Evolutionary conservation across 2,329 filamentous ascomycete species (phyloP), one percentile per base, ranked within the genome.

Genomic region (Aspergillus hiratsukae): DNA sequence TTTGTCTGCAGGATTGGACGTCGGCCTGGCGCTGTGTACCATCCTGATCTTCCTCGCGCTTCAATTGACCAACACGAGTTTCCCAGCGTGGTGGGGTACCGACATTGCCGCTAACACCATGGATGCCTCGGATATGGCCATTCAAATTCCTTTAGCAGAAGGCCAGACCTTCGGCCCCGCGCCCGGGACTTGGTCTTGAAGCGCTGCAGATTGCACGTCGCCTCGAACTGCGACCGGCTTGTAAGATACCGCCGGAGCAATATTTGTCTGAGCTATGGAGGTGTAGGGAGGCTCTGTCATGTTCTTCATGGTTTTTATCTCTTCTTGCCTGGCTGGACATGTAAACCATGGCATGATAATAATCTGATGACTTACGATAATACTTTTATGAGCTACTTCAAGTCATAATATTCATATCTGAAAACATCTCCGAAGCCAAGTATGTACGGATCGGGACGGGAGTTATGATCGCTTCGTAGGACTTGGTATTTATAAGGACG

Each of bases 1-100:
- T 66, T 84, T 86, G 0, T 89, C 87, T 21, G 87, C 87, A 0
- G 88, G 85, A 1, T 75, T 91, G 40, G 88, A 90, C 69, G 83
- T 82, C 50, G 87, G 87, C 4, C 78, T 89, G 4, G 83, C 86
- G 11, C 70, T 90, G 21, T 82, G 81, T 35, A 87, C 86, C 0
- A 80, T 91, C 37, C 70, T 90, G 56, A 86, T 90, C 56, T 89
- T 91, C 76, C 83, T 89, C 63, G 81, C 84, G 1, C 74, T 91
- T 28, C 83, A 85, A 55, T 69, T 90, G 61, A 86, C 86, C 2
- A 75, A 78, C 35, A 78, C 80, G 8, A 66, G 69, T 2, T 75
- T 83, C 56, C 84, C 86, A 0, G 66, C 76, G 9, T 90, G 88
- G 87, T 90, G 87, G 87, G 86, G 87, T 6, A 89, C 87, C 55